Base-by-base conservation (phyloP, 495 filamentous ascomycete genomes). In the Aspergillus cavernicola region DNA sequence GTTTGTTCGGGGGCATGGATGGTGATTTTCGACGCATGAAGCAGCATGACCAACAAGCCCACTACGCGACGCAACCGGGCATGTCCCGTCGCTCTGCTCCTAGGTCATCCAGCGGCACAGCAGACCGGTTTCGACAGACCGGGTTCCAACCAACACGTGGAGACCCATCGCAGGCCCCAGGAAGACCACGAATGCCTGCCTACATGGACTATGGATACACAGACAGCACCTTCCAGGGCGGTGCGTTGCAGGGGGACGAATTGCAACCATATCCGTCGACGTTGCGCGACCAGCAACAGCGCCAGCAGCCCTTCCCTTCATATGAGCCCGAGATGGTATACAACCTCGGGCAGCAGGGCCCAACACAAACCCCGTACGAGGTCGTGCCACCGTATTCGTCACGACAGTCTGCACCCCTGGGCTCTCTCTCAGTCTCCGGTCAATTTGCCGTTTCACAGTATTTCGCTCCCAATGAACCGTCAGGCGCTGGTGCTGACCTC, bases 331-430 rank as follows among this genome's bases (percentile, higher is more conserved):
- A 81, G 45, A 81, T 93, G 68, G 84, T 93, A 73, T 96, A 96
- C 74, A 85, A 84, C 72, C 83, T 92, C 52, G 75, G 79, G 68
- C 85, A 87, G 71, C 79, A 85, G 60, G 75, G 76, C 60, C 72
- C 85, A 60, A 74, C 83, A 67, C 82, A 77, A 63, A 76, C 79
- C 53, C 80, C 85, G 56, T 96, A 95, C 74, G 87, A 90, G 68
- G 75, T 85, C 58, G 82, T 84, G 69, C 81, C 88, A 73, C 87
- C 86, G 69, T 96, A 90, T 72, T 75, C 61, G 55, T 76, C 84
- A 64, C 87, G 89, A 75, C 89, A 87, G 59, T 81, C 85, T 75
- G 85, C 89, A 82, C 83, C 82, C 37, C 79, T 96, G 62, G 89
- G 93, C 59, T 84, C 89, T 64, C 78, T 93, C 65, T 33, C 31